A percentile compares a stretch with the other conserved stretches of the same genome.
These are phyloP conservation scores for Suillus ampliporus DNA, from an alignment of 768 basidiomycete genomes.

Conservation along the genomic window DNA sequence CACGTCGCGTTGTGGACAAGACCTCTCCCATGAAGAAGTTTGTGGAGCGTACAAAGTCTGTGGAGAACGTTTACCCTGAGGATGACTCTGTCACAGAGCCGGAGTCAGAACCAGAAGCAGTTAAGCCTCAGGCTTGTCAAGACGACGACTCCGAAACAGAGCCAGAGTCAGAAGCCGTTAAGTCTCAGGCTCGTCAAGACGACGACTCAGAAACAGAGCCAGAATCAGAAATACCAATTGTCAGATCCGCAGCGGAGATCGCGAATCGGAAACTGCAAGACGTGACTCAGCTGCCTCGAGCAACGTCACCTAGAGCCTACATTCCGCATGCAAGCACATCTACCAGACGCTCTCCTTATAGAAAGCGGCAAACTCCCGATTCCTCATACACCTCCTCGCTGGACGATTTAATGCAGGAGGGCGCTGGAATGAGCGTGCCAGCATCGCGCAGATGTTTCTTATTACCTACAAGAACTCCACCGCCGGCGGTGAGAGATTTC, in stretches of 20 bases:
- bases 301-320: background rate
- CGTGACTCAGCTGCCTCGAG: conserved; percentile 4
- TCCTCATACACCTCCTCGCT: conserved; percentile 7
- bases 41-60: conserved; percentile 8
- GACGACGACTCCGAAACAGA: conserved; percentile 37
- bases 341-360: conserved; percentile 24
- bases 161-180: conserved; percentile 38
- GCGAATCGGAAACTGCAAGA: conserved; percentile 9
- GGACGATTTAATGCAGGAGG: conserved; percentile 17
- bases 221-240: conserved; percentile 35
- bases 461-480: conserved; percentile 23
- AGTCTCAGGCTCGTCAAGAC: no score
- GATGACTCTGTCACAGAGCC: conserved; percentile 39
- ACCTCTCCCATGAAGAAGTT: conserved; percentile 1
- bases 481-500: conserved; percentile 37
- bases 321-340: background rate
- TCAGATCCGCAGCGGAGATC: conserved; percentile 19
- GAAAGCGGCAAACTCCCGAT: conserved; percentile 15
- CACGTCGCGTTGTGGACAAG: conserved; percentile 5
- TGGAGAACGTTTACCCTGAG: conserved; percentile 15
- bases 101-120: conserved; percentile 29
- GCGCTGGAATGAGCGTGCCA: conserved; percentile 11
- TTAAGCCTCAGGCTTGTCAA: background rate
- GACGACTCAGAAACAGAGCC: conserved; percentile 39
- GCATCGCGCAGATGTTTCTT: conserved; percentile 8